phyloP scores from a whole-genome alignment of 768 basidiomycete genomes.

The Leucogyrophana mollusca region DNA sequence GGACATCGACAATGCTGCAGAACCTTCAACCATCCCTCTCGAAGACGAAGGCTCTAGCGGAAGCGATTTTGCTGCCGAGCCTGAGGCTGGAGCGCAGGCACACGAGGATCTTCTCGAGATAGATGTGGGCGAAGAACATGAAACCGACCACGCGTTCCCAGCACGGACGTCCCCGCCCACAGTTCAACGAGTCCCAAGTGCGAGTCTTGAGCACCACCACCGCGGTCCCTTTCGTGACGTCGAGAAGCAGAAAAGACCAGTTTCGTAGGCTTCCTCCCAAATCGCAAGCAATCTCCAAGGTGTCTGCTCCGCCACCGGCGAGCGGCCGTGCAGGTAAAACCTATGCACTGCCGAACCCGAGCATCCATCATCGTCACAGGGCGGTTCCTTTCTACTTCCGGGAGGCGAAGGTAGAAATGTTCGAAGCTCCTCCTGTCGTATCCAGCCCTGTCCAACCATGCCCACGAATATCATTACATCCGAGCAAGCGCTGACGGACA shows the following conservation, averaged over 20 bases:
- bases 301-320: constrained; percentile 5
- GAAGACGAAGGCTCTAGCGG: constrained; percentile 34
- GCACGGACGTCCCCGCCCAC: constrained; percentile 16
- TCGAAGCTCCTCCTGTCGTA: constrained; percentile 46
- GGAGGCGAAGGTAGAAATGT: constrained; percentile 55
- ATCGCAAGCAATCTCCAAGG: constrained; percentile 9
- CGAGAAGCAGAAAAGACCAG: constrained; percentile 13
- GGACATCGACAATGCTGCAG: constrained; percentile 29
- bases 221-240: not conserved
- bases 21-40: constrained; percentile 34
- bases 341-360: constrained; percentile 62
- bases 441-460: constrained; percentile 44
- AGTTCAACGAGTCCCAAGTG: constrained; percentile 6
- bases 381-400: constrained; percentile 59
- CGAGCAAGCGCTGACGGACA: constrained; percentile 43
- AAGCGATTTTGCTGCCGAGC: constrained; percentile 58
- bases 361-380: constrained; percentile 71
- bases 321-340: constrained; percentile 34
- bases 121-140: constrained; percentile 31
- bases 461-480: constrained; percentile 60
- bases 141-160: constrained; percentile 26
- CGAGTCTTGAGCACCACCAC: not conserved
- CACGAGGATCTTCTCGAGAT: constrained; percentile 26
- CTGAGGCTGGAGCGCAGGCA: constrained; percentile 25
- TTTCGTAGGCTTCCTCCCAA: constrained; percentile 19